A percentile compares a stretch with the other conserved stretches of the same genome.
Evolutionary conservation across 1,284 basidiomycete genomes (phyloP).

Genomic region (Filobasidium uniguttulatum): DNA sequence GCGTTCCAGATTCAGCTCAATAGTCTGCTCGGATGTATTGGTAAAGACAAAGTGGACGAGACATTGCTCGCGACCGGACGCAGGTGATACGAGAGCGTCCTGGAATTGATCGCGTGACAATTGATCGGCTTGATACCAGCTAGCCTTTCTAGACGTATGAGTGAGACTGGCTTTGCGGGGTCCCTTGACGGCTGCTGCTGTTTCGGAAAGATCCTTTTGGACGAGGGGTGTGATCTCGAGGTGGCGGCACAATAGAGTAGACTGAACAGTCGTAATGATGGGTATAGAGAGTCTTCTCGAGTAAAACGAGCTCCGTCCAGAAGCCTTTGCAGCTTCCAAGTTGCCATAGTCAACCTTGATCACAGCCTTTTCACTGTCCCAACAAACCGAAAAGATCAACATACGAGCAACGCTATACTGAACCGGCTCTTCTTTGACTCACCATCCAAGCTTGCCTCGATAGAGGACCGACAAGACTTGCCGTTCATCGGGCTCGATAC

Average conservation of each 20-base stretch:
- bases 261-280: conserved; percentile 79
- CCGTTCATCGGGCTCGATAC: conserved; percentile 59
- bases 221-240: conserved; percentile 49
- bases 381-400: background rate
- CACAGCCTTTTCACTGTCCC: conserved; percentile 53
- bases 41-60: conserved; percentile 72
- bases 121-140: conserved; percentile 4
- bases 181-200: conserved; percentile 25
- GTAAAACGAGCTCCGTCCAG: conserved; percentile 44
- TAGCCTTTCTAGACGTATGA: background rate
- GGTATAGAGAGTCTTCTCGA: conserved; percentile 71
- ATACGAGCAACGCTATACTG: too few species aligned
- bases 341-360: conserved; percentile 74
- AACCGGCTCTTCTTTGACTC: too few species aligned
- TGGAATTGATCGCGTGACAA: conserved; percentile 11
- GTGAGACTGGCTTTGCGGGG: conserved; percentile 7
- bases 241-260: conserved; percentile 69
- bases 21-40: conserved; percentile 76
- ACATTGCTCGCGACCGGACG: conserved; percentile 56
- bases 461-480: conserved; percentile 56
- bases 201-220: conserved; percentile 10
- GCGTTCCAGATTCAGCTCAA: conserved; percentile 65
- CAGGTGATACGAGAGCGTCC: conserved; percentile 35
- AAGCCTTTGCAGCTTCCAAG: conserved; percentile 21
- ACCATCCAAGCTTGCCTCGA: conserved; percentile 83